Evolutionary conservation across 805 yeast species (phyloP).

Genomic region (Candida mattraensis): DNA sequence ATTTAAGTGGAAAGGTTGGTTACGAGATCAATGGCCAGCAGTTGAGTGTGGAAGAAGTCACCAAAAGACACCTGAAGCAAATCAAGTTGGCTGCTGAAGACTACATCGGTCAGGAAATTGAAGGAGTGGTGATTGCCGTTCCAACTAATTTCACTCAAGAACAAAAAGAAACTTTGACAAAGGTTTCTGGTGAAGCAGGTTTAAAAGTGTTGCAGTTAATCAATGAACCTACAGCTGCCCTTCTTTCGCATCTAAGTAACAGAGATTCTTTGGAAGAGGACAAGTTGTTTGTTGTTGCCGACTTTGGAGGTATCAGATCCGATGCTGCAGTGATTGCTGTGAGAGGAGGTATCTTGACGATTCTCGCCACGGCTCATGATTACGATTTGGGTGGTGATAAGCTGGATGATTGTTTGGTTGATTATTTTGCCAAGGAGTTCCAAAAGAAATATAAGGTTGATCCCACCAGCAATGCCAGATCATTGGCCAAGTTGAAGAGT

Average conservation of each 20-base stretch:
- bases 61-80: slow-evolving; percentile 79
- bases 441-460: slow-evolving; percentile 81
- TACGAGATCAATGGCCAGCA: slow-evolving; percentile 61
- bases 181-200: slow-evolving; percentile 68
- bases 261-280: slow-evolving; percentile 55
- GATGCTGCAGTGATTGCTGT: slow-evolving; percentile 93
- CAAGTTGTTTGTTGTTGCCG: slow-evolving; percentile 86
- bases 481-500: slow-evolving; percentile 82
- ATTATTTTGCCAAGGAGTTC: slow-evolving; percentile 89
- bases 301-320: slow-evolving; percentile 93
- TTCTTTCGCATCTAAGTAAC: slow-evolving; percentile 71
- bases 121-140: slow-evolving; percentile 83
- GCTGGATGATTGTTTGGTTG: slow-evolving; percentile 77
- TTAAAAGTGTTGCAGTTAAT: slow-evolving; percentile 81
- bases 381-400: slow-evolving; percentile 82
- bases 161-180: slow-evolving; percentile 64
- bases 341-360: slow-evolving; percentile 91
- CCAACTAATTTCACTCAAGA: slow-evolving; percentile 83
- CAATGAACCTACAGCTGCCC: slow-evolving; percentile 90
- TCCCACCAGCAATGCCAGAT: slow-evolving; percentile 78
- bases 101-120: slow-evolving; percentile 77
- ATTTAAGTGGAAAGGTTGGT: slow-evolving; percentile 64
- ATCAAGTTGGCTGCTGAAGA: slow-evolving; percentile 89
- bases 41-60: slow-evolving; percentile 72
- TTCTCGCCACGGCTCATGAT: slow-evolving; percentile 83